Base-by-base conservation (phyloP, 768 basidiomycete species). In the Exidia glandulosa region DNA sequence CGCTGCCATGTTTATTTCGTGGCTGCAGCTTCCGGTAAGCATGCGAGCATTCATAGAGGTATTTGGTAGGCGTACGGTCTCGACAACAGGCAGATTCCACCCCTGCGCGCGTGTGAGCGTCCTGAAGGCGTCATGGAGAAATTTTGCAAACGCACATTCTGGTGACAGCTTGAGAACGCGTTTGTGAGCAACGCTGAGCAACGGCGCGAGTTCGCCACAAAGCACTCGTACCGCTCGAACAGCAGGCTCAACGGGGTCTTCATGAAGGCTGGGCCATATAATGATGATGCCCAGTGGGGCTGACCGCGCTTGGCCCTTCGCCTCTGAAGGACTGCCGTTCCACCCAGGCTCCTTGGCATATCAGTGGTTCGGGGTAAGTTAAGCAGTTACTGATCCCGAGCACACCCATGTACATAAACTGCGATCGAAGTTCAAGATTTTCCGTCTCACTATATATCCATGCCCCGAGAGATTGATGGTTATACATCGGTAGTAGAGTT, bases 61-160 rank as follows among this genome's bases (percentile, higher is more conserved):
- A 30, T 59, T 57, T 19, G 66, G 70, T 71, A n/a, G n/a, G n/a
- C n/a, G n/a, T 68, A 91, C 90, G 31, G 88, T 82, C 58, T 92
- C 85, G n/a, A 95, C 80, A 6, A 72, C 65, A 1, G 94, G 87
- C 62, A 86, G 86, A 23, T 45, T 45, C 41, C 41, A 45, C 19
- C 23, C 41, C 41, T 45, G 16, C 41, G 41, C 41, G 19, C 10
- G 36, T 19, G 41, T 45, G 41, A 45, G 41, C 10, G 16, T 10
- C 41, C 16, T 6, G 6, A 23, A 45, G 19, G 16, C 19, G 23
- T 23, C 16, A 19, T 45, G 41, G 23, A 45, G 19, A 23, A 14
- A 5, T 14, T 60, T 93, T 90, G 91, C 91, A n/a, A n/a, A n/a
- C n/a, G 95, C 2, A 88, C 91, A 57, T 81, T 78, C 71, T 94